These are phyloP conservation scores for Colletotrichum limetticola DNA, from an alignment of 2,329 filamentous ascomycete genomes.

Conservation along the genomic window DNA sequence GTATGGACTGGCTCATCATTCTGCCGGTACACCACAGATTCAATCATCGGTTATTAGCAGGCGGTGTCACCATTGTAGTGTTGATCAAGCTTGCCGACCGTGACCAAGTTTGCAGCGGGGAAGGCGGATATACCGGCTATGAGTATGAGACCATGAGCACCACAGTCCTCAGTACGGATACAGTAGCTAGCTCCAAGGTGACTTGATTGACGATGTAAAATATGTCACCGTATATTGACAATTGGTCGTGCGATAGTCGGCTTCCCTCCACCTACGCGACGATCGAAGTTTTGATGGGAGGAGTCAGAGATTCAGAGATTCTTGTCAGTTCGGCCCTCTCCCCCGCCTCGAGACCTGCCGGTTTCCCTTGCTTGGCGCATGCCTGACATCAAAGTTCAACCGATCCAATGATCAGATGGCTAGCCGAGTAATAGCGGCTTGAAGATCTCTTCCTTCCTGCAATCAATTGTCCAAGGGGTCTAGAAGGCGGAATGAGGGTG, in stretches of 20 bases:
- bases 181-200: background rate
- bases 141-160: background rate
- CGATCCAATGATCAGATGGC: constrained; percentile 23
- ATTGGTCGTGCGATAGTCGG: constrained; percentile 27
- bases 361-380: constrained; percentile 6
- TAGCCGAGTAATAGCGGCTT: background rate
- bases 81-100: background rate
- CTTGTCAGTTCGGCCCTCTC: background rate
- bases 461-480: constrained; percentile 5
- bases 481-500: constrained; percentile 12
- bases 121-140: background rate
- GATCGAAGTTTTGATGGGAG: constrained; percentile 27
- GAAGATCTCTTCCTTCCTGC: background rate
- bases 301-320: constrained; percentile 22
- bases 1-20: background rate
- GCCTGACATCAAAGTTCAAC: constrained; percentile 23
- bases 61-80: background rate
- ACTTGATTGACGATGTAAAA: background rate
- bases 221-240: constrained; percentile 29
- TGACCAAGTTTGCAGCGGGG: background rate
- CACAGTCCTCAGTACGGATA: background rate
- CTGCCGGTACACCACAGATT: background rate
- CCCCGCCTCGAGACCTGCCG: background rate
- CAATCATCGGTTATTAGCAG: background rate
- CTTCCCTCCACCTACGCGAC: constrained; percentile 28